Evolutionary conservation across 2,329 filamentous ascomycete genomes (phyloP), one percentile per base, ranked within the genome.

Genomic region (Paecilomyces fulvus): DNA sequence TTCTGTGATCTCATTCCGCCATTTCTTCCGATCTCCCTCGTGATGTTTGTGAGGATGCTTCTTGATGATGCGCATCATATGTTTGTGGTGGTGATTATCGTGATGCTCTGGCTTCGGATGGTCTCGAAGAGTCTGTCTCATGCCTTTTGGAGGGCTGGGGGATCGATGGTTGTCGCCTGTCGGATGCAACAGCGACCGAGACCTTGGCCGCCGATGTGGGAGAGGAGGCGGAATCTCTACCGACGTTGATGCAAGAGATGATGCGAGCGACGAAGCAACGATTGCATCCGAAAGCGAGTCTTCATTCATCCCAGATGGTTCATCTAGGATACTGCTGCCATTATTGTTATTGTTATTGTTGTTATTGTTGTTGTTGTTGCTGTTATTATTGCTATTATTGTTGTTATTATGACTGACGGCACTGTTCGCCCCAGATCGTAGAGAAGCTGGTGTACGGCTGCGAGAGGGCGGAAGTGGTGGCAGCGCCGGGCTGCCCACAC

Each of bases 41-140:
- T 75, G 73, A 58, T 78, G 75, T 56, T 77, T 78, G 59, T 79
- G 73, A 8, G 75, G 76, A 59, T 78, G 75, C 55, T 76, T 74
- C 52, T 69, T 66, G 17, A 77, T 66, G 23, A 74, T 64, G 55
- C 72, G 70, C 30, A 60, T 66, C 46, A 65, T 67, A 52, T 70
- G 67, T 55, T 66, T 71, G 21, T 65, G 63, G 9, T 43, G 37
- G 14, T 43, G 37, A 25, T 60, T 54, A 17, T 65, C 62, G 23
- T 65, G 63, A 1, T 61, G 61, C 30, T 72, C 69, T 14, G 65
- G 60, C 57, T 73, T 74, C 14, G 67, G 62, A 8, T 67, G 64
- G 37, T 68, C 68, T 49, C 76, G 74, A 55, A 78, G 69, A 3
- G 76, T 78, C 49, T 73, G 70, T 50, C 70, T 73, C 65, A 78